Evolutionary conservation across 768 basidiomycete genomes (phyloP), one percentile per base, ranked within the genome.

Genomic region (Pholiota molesta): DNA sequence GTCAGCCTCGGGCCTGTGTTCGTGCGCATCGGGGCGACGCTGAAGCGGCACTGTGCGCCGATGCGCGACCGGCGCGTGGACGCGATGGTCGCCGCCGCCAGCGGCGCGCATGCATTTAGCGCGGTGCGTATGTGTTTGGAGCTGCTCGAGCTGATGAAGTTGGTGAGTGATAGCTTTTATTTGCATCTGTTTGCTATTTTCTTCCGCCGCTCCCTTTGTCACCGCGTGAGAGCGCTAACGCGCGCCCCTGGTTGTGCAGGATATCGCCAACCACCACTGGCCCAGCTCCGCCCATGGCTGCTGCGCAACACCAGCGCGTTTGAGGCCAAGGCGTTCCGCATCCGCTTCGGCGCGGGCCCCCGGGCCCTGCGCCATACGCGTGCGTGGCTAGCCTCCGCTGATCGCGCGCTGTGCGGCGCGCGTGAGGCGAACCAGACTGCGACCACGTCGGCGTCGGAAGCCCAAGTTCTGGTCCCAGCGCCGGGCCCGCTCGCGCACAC

Each of bases 251-350:
- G 2, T 21, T 10, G 10, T 23, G 21, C 69, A 97, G 95, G 95
- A 97, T 74, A 95, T 97, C 64, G 95, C 95, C 28, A 97, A 97
- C 73, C 95, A 97, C 76, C 95, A 76, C 84, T 97, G 33, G 91
- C 94, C 71, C 89, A 92, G 33, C 82, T 96, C n/a, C 89, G 95
- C 54, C 93, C 94, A n/a, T 94, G 89, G 78, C 85, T 97, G 60
- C 83, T 92, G 67, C 86, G 88, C 62, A 87, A 88, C 40, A 88
- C 95, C 1, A 86, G 89, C 21, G 85, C 87, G 42, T 92, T 91
- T 69, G 94, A 97, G 72, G 81, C 89, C 65, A 85, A 86, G 70
- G 86, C 87, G 28, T 92, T 96, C 78, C 86, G 87, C 73, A 80
- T 83, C 66, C 79, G 83, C 62, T 82, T 81, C 72, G 79, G 77